Evolutionary conservation across 495 filamentous ascomycete genomes (phyloP).

Genomic region (Podospora pseudoanserina): DNA sequence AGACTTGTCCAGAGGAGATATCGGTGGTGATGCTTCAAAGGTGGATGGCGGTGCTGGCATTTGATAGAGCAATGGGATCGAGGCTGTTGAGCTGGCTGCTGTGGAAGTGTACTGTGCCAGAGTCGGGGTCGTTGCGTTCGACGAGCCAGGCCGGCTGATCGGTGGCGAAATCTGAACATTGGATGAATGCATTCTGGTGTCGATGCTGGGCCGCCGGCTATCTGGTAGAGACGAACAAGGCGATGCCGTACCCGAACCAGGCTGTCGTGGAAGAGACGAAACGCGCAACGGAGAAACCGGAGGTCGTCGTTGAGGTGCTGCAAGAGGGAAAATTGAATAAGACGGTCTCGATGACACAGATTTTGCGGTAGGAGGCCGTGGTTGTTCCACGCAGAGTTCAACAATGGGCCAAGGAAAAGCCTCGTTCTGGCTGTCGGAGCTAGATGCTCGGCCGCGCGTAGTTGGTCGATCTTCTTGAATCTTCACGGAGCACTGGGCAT

Average conservation of each 20-base stretch:
- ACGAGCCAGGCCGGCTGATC: not conserved
- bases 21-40: constrained; percentile 5
- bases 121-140: not conserved
- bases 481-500: not conserved
- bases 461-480: constrained; percentile 2
- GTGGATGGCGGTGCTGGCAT: constrained; percentile 5
- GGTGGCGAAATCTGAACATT: not conserved
- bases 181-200: not conserved
- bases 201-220: not conserved
- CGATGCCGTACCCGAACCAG: constrained; percentile 6
- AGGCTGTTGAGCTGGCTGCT: constrained; percentile 14
- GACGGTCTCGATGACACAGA: constrained; percentile 12
- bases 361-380: constrained; percentile 11
- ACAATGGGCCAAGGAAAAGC: constrained; percentile 6
- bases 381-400: constrained; percentile 9
- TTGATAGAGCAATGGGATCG: constrained; percentile 12
- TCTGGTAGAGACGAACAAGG: constrained; percentile 2
- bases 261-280: constrained; percentile 5
- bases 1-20: constrained; percentile 2
- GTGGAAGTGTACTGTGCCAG: not conserved
- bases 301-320: not conserved
- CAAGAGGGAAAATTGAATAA: constrained; percentile 31
- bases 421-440: constrained; percentile 5
- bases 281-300: not conserved
- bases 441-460: not conserved